Percentiles rank a stretch among this genome's conserved stretches.
Conservation (phyloP, 1,139 yeast genomes). For the Candida buenavistaensis region DNA sequence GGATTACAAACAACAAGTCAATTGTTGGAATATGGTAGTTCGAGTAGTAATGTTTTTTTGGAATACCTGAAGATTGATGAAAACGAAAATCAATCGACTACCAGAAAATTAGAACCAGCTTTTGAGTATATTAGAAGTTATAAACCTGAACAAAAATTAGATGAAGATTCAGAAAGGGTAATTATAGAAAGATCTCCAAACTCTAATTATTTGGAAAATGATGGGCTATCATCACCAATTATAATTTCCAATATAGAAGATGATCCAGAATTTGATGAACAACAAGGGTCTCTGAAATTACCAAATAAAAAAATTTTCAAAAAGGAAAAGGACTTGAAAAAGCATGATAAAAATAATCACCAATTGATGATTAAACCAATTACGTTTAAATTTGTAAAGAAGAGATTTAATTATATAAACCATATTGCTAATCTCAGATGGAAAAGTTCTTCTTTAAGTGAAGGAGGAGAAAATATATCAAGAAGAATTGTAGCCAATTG, state of each 20-base stretch:
- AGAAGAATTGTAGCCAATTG: constrained; percentile 1
- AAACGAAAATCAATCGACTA: constrained; percentile 3
- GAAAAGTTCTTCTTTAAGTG: background rate
- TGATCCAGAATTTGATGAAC: background rate
- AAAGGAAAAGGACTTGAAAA: too few relatives aligned
- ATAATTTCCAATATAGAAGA: background rate
- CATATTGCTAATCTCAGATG: constrained; percentile 1
- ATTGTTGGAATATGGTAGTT: constrained; percentile 1
- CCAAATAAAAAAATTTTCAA: too few relatives aligned
- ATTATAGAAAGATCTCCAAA: background rate
- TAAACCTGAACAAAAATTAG: background rate
- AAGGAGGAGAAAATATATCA: background rate
- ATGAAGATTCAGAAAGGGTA: too few relatives aligned
- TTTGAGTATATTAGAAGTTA: constrained; percentile 4
- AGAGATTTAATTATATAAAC: constrained; percentile 1
- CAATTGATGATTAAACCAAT: constrained; percentile 4
- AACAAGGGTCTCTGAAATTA: background rate
- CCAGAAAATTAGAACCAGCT: constrained; percentile 8
- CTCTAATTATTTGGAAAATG: background rate
- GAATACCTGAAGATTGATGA: constrained; percentile 5
- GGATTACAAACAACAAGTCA: constrained; percentile 1
- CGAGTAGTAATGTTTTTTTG: constrained; percentile 5
- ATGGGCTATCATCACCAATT: constrained; percentile 11
- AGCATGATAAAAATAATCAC: background rate
- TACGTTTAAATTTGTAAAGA: constrained; percentile 3